A percentile compares a stretch with the other conserved stretches of the same genome.
Evolutionary conservation across 257 asterid genomes (phyloP).

Genomic region (Nyctanthes arbortristis): DNA sequence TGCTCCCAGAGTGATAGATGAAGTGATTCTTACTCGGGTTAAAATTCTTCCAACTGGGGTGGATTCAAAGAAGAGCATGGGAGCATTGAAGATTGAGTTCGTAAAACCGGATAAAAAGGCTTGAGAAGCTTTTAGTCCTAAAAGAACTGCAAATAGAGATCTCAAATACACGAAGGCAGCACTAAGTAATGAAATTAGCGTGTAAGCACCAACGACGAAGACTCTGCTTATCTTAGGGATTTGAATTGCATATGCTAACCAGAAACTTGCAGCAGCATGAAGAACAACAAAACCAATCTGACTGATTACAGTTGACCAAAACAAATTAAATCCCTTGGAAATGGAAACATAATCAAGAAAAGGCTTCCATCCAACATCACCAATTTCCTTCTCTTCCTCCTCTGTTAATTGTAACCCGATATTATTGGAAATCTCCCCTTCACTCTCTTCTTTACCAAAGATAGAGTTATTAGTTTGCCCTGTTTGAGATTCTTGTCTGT

Average conservation of each 20-base stretch:
- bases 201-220: slow-evolving; percentile 47
- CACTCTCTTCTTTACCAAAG: slow-evolving; percentile 31
- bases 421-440: slow-evolving; percentile 37
- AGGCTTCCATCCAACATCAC: slow-evolving; percentile 52
- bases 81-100: slow-evolving; percentile 63
- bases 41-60: slow-evolving; percentile 81
- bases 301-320: slow-evolving; percentile 18
- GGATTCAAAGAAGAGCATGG: slow-evolving; percentile 84
- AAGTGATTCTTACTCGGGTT: slow-evolving; percentile 54
- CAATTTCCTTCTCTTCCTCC: slow-evolving; percentile 67
- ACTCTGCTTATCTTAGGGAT: slow-evolving; percentile 37
- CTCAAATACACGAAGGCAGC: slow-evolving; percentile 56
- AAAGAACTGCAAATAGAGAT: slow-evolving; percentile 48
- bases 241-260: slow-evolving; percentile 66
- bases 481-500: slow-evolving; percentile 9
- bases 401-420: slow-evolving; percentile 56
- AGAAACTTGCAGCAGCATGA: slow-evolving; percentile 76
- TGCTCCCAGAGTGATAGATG: not conserved
- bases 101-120: slow-evolving; percentile 61
- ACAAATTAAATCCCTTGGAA: slow-evolving; percentile 45
- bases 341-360: slow-evolving; percentile 47
- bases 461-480: slow-evolving; percentile 25
- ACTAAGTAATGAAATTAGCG: slow-evolving; percentile 44
- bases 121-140: slow-evolving; percentile 67
- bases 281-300: slow-evolving; percentile 52